Conservation (phyloP, 2,329 filamentous ascomycete genomes). For the Colletotrichum plurivorum region DNA sequence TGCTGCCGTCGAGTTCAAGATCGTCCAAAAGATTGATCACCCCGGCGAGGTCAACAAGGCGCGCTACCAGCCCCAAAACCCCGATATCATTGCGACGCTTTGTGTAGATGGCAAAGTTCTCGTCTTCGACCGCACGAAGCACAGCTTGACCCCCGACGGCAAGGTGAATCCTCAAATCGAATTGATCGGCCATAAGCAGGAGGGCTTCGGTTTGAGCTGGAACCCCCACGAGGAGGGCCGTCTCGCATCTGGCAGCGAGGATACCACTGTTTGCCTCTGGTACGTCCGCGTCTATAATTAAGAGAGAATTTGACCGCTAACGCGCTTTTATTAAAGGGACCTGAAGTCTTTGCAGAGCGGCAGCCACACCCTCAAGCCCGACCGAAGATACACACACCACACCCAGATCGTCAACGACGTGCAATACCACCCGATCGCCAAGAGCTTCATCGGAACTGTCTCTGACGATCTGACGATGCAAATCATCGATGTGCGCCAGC, state of each 20-base stretch:
- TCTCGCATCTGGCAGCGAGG: constrained; percentile 91
- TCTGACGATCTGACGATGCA: constrained; percentile 96
- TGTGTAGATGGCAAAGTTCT: constrained; percentile 89
- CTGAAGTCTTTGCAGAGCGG: constrained; percentile 80
- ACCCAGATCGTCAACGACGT: constrained; percentile 95
- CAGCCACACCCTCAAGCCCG: constrained; percentile 78
- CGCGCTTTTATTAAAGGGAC: constrained; percentile 70
- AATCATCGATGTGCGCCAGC: constrained; percentile 86
- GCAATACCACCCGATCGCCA: constrained; percentile 91
- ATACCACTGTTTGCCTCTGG: constrained; percentile 93
- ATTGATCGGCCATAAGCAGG: constrained; percentile 85
- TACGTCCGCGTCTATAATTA: constrained; percentile 55
- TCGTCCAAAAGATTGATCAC: constrained; percentile 96
- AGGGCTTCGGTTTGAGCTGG: constrained; percentile 96
- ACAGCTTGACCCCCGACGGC: constrained; percentile 82
- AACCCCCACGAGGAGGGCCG: constrained; percentile 86
- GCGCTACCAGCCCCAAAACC: constrained; percentile 96
- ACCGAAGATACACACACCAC: constrained; percentile 87
- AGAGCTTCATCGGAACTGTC: constrained; percentile 89
- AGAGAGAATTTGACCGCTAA: background rate
- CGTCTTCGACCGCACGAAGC: constrained; percentile 96
- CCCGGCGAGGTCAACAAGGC: constrained; percentile 99
- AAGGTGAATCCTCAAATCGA: constrained; percentile 86
- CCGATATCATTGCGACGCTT: constrained; percentile 95
- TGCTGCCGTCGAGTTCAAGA: constrained; percentile 85